A percentile compares a stretch with the other conserved stretches of the same genome.
These are phyloP conservation scores for Globisporangium barbulae DNA, from an alignment of 352 stramenopile genomes.

Conservation along the genomic window DNA sequence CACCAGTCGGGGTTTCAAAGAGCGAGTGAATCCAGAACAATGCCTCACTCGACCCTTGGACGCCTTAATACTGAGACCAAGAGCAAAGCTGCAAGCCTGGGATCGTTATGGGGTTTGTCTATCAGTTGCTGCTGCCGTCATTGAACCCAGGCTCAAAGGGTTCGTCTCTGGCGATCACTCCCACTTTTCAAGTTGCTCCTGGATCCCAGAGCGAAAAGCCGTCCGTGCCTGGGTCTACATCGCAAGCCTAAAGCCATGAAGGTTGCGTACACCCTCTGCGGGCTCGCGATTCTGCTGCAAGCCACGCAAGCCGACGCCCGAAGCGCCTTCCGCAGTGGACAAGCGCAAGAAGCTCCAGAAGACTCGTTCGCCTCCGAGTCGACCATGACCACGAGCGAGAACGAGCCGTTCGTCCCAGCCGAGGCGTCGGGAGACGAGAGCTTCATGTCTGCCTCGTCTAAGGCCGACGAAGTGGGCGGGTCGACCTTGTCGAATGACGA, in stretches of 20 bases:
- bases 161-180: not conserved
- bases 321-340: not conserved
- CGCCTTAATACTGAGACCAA: too few relatives aligned
- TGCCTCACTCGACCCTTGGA: too few relatives aligned
- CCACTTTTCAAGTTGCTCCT: conserved; percentile 1
- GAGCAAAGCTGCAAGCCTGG: too few relatives aligned
- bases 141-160: not conserved
- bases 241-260: not conserved
- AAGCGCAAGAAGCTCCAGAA: not conserved
- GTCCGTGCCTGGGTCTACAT: too few relatives aligned
- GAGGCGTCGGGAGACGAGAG: not conserved
- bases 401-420: not conserved
- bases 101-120: not conserved
- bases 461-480: too few relatives aligned
- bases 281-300: not conserved
- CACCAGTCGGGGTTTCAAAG: not conserved
- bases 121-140: not conserved
- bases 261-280: conserved; percentile 1
- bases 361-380: not conserved
- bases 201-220: not conserved
- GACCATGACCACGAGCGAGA: not conserved
- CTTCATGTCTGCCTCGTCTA: not conserved
- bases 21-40: not conserved
- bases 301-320: not conserved
- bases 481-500: too few relatives aligned